A percentile compares a stretch with the other conserved stretches of the same genome.
Conservation (phyloP, 2,329 filamentous ascomycete species). For the Verticillium klebahnii region DNA sequence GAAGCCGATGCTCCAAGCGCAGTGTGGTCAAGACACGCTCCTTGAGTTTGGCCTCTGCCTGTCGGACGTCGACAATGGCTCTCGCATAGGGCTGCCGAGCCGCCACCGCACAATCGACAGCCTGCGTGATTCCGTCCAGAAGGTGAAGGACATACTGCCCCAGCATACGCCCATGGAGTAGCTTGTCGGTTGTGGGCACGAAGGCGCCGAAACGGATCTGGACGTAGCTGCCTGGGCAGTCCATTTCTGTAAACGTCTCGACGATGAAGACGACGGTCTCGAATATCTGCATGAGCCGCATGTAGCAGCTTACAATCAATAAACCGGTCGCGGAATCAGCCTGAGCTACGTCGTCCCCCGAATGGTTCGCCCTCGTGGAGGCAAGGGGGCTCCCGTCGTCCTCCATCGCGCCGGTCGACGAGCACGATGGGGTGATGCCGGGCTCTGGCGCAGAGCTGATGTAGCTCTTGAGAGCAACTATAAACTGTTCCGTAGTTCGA, state of each 20-base stretch:
- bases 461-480: background rate
- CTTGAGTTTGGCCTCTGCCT: background rate
- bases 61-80: background rate
- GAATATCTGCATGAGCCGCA: background rate
- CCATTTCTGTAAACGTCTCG: background rate
- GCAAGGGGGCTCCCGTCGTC: background rate
- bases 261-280: background rate
- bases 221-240: background rate
- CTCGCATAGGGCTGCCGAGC: background rate
- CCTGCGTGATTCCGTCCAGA: background rate
- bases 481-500: background rate
- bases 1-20: background rate
- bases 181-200: background rate
- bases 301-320: background rate
- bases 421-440: background rate
- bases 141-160: background rate
- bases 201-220: background rate
- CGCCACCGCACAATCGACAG: background rate
- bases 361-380: background rate
- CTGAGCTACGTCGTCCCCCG: background rate
- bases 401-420: too few species aligned
- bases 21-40: background rate
- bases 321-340: background rate
- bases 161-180: background rate
- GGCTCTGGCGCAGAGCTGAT: background rate